Evolutionary conservation across 768 basidiomycete genomes (phyloP).

Genomic region (Flagelloscypha sp.): DNA sequence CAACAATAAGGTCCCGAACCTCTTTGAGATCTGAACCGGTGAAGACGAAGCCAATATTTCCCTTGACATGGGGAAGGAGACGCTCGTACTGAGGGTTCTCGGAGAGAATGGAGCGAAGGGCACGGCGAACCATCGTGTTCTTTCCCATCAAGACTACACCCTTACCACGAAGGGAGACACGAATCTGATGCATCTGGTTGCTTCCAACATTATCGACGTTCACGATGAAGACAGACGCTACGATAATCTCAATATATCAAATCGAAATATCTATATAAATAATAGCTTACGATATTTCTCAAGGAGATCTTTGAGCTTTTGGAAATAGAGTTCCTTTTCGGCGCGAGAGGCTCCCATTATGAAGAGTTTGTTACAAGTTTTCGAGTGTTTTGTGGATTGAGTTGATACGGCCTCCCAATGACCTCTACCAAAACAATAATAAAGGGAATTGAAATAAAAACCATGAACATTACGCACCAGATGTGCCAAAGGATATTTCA

Average conservation of each 20-base stretch:
- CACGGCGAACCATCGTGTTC: slow-evolving; percentile 99
- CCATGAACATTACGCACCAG: too few species aligned
- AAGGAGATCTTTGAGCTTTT: slow-evolving; percentile 89
- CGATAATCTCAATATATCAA: slow-evolving; percentile 7
- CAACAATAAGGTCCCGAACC: slow-evolving; percentile 82
- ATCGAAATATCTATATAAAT: background rate
- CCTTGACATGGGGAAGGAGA: slow-evolving; percentile 90
- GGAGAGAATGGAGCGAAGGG: slow-evolving; percentile 80
- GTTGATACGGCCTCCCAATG: too few species aligned
- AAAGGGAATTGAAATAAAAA: too few species aligned
- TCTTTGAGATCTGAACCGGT: slow-evolving; percentile 90
- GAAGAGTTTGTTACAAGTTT: too few species aligned
- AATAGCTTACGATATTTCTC: slow-evolving; percentile 73
- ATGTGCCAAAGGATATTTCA: too few species aligned
- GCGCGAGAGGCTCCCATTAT: slow-evolving; percentile 89
- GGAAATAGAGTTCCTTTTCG: slow-evolving; percentile 88
- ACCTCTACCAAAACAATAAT: too few species aligned
- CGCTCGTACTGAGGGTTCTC: slow-evolving; percentile 94
- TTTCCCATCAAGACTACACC: slow-evolving; percentile 99
- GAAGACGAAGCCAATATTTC: slow-evolving; percentile 99
- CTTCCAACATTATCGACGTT: slow-evolving; percentile 99
- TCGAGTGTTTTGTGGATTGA: slow-evolving; percentile 14
- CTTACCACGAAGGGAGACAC: slow-evolving; percentile 90
- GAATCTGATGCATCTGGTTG: slow-evolving; percentile 99
- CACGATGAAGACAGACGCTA: slow-evolving; percentile 97